phyloP scores from a whole-genome alignment of 257 asterid species.

The Gardenia jasminoides region DNA sequence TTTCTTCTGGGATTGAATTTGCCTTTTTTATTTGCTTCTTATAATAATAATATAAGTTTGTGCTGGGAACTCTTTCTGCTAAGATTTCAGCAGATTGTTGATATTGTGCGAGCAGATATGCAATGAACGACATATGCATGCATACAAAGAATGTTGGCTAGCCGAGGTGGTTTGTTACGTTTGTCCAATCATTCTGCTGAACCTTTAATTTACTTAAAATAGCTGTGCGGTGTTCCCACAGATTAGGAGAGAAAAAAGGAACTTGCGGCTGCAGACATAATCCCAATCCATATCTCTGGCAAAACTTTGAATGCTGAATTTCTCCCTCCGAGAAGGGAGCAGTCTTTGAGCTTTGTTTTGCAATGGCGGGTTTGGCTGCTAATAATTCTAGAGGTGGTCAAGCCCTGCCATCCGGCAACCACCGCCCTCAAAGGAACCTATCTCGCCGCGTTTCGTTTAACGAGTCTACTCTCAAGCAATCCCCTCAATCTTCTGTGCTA shows the following conservation, averaged over 20 bases:
- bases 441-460: constrained; percentile 19
- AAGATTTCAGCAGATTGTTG: background rate
- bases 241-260: background rate
- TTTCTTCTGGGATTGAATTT: background rate
- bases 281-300: background rate
- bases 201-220: background rate
- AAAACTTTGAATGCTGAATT: background rate
- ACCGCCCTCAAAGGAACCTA: background rate
- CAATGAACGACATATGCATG: too few species aligned
- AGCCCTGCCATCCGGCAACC: constrained; percentile 9
- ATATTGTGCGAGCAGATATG: background rate
- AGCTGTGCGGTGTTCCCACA: constrained; percentile 9
- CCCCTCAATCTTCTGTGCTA: background rate
- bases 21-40: too few species aligned
- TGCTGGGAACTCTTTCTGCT: background rate
- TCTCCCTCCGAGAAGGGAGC: background rate
- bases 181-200: background rate
- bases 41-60: too few species aligned
- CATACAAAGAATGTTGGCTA: background rate
- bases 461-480: constrained; percentile 4
- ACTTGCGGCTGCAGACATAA: background rate
- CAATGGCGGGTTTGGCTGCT: constrained; percentile 15
- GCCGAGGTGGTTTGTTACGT: background rate
- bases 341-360: background rate
- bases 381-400: constrained; percentile 12